Conservation (phyloP, 768 basidiomycete genomes). For the Kwoniella heveanensis region DNA sequence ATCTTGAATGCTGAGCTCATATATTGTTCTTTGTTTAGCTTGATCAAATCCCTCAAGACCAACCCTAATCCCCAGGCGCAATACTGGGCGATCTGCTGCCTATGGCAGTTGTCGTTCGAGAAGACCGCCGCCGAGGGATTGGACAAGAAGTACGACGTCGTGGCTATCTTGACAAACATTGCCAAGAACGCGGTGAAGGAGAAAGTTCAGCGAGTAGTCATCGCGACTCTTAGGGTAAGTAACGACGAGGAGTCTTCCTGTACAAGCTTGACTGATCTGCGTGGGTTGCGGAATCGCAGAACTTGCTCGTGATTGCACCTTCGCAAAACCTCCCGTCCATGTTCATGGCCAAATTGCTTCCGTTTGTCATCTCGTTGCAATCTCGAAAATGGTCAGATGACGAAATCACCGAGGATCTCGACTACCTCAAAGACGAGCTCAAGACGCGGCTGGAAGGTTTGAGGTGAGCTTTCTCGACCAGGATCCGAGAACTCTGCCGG, state of each 20-base stretch:
- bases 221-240: conserved; percentile 83
- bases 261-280: background rate
- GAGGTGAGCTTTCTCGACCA: conserved; percentile 64
- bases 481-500: background rate
- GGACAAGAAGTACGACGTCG: conserved; percentile 85
- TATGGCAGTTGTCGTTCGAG: conserved; percentile 95
- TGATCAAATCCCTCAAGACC: conserved; percentile 78
- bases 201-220: conserved; percentile 89
- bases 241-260: too few species aligned
- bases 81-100: conserved; percentile 88
- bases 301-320: conserved; percentile 86
- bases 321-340: conserved; percentile 86
- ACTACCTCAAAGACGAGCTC: conserved; percentile 84
- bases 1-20: background rate
- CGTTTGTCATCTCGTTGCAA: conserved; percentile 81
- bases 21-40: conserved; percentile 58
- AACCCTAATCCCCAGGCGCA: conserved; percentile 88
- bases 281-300: conserved; percentile 59
- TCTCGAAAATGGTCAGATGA: conserved; percentile 91
- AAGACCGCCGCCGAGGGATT: conserved; percentile 78
- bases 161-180: conserved; percentile 77
- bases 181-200: conserved; percentile 92
- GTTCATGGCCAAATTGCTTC: conserved; percentile 82
- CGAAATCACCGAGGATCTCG: conserved; percentile 88
- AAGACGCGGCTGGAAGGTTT: conserved; percentile 80